Conservation (phyloP, 139 green algal genomes). For the Chlorokybus atmophyticus region DNA sequence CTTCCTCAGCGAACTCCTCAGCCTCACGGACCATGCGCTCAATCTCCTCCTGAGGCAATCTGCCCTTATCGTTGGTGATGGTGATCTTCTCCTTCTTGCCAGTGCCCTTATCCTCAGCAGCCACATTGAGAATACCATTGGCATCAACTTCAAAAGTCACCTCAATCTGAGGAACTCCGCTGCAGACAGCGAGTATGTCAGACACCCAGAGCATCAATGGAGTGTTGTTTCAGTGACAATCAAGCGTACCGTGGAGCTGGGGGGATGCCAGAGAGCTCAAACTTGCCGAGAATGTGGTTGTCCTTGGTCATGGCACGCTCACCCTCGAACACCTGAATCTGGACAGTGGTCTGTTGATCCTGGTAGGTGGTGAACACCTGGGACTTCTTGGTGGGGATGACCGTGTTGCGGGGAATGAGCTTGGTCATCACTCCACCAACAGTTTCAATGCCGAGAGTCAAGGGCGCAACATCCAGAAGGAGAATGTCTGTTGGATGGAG, state of each 20-base stretch:
- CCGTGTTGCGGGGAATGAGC: conserved; percentile 45
- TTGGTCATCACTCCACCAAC: conserved; percentile 50
- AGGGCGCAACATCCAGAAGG: conserved; percentile 42
- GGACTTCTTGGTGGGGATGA: conserved; percentile 92
- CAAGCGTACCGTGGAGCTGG: conserved; percentile 24
- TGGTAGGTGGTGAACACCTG: conserved; percentile 98
- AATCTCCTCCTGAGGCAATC: conserved; percentile 43
- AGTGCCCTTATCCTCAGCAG: conserved; percentile 47
- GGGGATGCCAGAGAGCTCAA: conserved; percentile 43
- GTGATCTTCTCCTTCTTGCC: conserved; percentile 70
- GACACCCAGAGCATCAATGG: too few species aligned
- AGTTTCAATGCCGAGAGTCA: conserved; percentile 46
- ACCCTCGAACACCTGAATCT: conserved; percentile 46
- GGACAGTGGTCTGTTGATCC: conserved; percentile 73
- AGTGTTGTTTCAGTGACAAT: neutral
- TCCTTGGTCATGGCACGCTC: conserved; percentile 44
- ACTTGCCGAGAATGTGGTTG: conserved; percentile 42
- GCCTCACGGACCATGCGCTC: conserved; percentile 46
- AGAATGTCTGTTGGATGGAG: conserved; percentile 79
- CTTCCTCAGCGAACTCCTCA: conserved; percentile 47
- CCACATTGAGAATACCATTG: conserved; percentile 49
- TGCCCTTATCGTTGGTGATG: conserved; percentile 56
- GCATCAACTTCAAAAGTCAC: conserved; percentile 50
- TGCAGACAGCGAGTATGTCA: conserved; percentile 5
- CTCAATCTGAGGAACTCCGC: conserved; percentile 41